A percentile compares a stretch with the other conserved stretches of the same genome.
phyloP scores from a whole-genome alignment of 305 asterid species.

The Andrographis paniculata region DNA sequence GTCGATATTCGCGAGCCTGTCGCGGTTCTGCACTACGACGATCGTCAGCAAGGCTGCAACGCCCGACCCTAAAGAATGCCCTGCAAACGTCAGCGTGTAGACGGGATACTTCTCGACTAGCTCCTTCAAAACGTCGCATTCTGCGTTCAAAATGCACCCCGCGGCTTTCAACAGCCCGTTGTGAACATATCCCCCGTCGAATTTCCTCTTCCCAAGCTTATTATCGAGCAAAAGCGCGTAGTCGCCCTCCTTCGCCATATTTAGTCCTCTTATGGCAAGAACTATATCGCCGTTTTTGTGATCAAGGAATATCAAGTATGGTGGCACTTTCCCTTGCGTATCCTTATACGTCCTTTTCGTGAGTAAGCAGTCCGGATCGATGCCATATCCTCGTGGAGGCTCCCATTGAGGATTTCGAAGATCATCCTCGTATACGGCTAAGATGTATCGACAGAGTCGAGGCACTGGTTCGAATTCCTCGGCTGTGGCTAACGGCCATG shows the following conservation, averaged over 20 bases:
- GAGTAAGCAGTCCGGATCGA: conserved; percentile 44
- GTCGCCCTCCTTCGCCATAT: conserved; percentile 76
- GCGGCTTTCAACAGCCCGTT: conserved; percentile 84
- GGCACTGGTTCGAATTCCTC: conserved; percentile 83
- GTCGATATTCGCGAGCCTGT: conserved; percentile 52
- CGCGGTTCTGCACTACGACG: conserved; percentile 55
- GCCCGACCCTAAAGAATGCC: conserved; percentile 90
- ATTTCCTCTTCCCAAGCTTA: conserved; percentile 63
- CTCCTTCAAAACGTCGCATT: conserved; percentile 49
- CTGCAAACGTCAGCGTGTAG: conserved; percentile 67
- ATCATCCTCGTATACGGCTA: conserved; percentile 68
- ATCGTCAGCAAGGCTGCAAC: conserved; percentile 73
- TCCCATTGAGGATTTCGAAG: conserved; percentile 49
- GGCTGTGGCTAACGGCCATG: conserved; percentile 57
- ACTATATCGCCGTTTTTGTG: conserved; percentile 66
- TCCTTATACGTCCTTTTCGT: conserved; percentile 45
- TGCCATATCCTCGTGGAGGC: conserved; percentile 72
- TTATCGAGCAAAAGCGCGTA: conserved; percentile 72
- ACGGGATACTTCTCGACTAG: conserved; percentile 48
- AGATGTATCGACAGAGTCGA: conserved; percentile 71
- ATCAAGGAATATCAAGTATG: conserved; percentile 67
- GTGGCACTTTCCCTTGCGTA: conserved; percentile 53
- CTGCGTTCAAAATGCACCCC: conserved; percentile 56
- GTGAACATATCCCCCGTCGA: conserved; percentile 89
- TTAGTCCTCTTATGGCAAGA: conserved; percentile 87